Base-by-base conservation (phyloP, 2,329 filamentous ascomycete species). In the Alternaria hordeiaustralica region DNA sequence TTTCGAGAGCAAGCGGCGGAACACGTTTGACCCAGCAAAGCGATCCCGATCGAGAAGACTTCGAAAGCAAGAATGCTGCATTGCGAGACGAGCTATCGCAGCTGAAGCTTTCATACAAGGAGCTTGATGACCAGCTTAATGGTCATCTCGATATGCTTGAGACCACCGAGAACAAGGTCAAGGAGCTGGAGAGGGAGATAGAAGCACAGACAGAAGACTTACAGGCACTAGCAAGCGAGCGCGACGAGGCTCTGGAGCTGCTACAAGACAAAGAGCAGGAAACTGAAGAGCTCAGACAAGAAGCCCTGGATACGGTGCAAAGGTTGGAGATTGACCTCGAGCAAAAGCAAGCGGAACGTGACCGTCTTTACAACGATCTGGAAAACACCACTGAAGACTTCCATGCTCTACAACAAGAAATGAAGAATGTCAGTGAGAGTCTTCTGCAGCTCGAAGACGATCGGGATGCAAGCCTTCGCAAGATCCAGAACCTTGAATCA, bases 381-480 rank as follows among this genome's bases (percentile, higher is more conserved):
- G 87, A 88, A 65, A 91, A 92, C 67, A 88, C 91, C 56, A 89
- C 89, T 12, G 94, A 98, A 75, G 96, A 96, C 76, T 95, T 97
- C 79, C 89, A 91, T 68, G 92, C 93, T n/a, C 83, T 99, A 57
- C 95, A 98, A 76, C 89, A 91, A 63, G 96, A 98, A 84, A 96
- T 99, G 90, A 92, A 94, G 67, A 91, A 90, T 71, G 91, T 97
- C 80, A 96, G 92, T 73, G 93, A 97, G 71, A 91, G 91, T 21
- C 86, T 98, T 6, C 87, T 97, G 30, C 87, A 92, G 47, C 86
- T 99, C 0, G 96, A 98, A 78, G 94, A 98, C 77, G 94, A 97
- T 71, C 92, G 95, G 58, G 89, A 92, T 67, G 89, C 87, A 72
- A 96, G 94, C 79, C 81, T 91, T 50, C 88, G 89, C 60, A 89